These are phyloP conservation scores for Parmales sp. DNA, from an alignment of 108 stramenopile species.

Conservation along the genomic window DNA sequence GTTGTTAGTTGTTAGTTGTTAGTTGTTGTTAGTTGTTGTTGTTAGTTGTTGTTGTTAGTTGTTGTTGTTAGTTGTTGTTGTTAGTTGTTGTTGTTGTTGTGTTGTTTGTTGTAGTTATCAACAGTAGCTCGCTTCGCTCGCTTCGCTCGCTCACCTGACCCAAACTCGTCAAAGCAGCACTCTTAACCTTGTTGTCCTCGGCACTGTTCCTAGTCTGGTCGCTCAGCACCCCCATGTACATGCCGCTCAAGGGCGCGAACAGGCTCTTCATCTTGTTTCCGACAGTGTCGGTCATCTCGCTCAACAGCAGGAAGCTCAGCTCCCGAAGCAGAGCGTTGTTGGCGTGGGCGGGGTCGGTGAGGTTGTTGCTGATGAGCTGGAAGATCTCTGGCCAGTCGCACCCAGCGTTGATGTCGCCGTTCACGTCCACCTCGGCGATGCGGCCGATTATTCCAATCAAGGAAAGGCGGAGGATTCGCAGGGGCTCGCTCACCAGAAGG, in stretches of 20 bases:
- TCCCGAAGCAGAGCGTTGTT: slow-evolving; percentile 62
- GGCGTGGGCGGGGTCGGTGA: slow-evolving; percentile 26
- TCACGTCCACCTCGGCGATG: slow-evolving; percentile 4
- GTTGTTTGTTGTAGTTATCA: slow-evolving; percentile 22
- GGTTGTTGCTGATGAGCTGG: slow-evolving; percentile 62
- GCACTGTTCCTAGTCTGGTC: no score
- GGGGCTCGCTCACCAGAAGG: slow-evolving; percentile 61
- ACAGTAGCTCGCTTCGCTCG: slow-evolving; percentile 20
- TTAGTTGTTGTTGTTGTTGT: no score
- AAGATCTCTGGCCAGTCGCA: slow-evolving; percentile 73
- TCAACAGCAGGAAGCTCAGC: slow-evolving; percentile 78
- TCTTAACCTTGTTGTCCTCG: slow-evolving; percentile 58
- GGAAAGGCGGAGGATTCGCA: slow-evolving; percentile 21
- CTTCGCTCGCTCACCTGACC: no score
- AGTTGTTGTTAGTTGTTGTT: no score
- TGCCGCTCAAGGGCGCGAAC: slow-evolving; percentile 51
- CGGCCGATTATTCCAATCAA: not conserved
- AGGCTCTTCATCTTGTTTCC: slow-evolving; percentile 60
- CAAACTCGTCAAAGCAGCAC: slow-evolving; percentile 66
- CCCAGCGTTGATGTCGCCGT: slow-evolving; percentile 34
- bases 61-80: no score
- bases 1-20: no score
- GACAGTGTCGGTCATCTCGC: slow-evolving; percentile 87
- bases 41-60: no score
- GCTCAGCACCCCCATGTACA: slow-evolving; percentile 61